These are phyloP conservation scores for Aspergillus pseudoterreus DNA, from an alignment of 2,329 filamentous ascomycete species.

Conservation along the genomic window DNA sequence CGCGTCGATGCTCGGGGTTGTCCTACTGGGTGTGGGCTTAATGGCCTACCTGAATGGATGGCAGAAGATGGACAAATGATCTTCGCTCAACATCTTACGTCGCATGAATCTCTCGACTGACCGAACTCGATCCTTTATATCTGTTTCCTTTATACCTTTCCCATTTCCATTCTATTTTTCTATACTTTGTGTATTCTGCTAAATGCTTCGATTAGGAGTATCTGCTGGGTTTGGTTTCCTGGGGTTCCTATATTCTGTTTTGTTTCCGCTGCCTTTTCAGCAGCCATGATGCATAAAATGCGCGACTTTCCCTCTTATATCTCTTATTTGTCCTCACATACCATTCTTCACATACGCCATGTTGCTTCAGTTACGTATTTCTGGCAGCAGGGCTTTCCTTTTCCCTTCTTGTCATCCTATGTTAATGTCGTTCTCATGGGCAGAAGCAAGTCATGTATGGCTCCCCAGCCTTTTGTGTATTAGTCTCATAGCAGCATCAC, in stretches of 20 bases:
- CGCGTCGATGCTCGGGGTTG: constrained; percentile 77
- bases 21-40: constrained; percentile 73
- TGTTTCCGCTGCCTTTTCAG: constrained; percentile 14
- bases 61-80: constrained; percentile 57
- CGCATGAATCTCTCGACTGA: not conserved
- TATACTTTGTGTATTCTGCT: constrained; percentile 14
- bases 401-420: constrained; percentile 13
- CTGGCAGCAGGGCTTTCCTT: constrained; percentile 17
- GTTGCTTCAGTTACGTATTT: constrained; percentile 25
- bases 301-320: constrained; percentile 21
- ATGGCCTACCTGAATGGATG: constrained; percentile 87
- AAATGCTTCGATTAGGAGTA: constrained; percentile 10
- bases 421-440: constrained; percentile 22
- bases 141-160: not conserved
- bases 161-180: constrained; percentile 5
- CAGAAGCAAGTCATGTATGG: constrained; percentile 17
- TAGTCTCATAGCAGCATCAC: constrained; percentile 23
- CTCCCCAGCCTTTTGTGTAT: constrained; percentile 24
- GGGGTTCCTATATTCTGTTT: constrained; percentile 12
- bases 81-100: constrained; percentile 4
- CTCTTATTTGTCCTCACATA: constrained; percentile 11
- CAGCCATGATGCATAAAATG: constrained; percentile 28
- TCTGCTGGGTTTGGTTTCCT: constrained; percentile 3
- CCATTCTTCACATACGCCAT: constrained; percentile 12
- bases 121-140: not conserved